A percentile compares a stretch with the other conserved stretches of the same genome.
These are phyloP conservation scores for Heteromeles arbutifolia DNA, from an alignment of 306 rosid genomes.

Conservation along the genomic window DNA sequence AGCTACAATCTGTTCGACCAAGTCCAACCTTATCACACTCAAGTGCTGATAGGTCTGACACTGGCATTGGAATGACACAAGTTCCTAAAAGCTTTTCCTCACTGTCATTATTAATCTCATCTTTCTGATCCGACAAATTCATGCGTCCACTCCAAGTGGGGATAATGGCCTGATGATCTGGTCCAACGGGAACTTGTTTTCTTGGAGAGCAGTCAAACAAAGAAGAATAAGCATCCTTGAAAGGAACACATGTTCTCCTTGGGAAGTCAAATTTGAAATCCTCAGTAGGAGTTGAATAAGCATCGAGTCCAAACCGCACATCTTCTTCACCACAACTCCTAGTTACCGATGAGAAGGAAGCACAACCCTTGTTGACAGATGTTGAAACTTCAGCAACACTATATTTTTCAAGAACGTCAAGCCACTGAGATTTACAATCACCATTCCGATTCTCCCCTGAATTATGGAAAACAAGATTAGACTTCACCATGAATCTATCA, in stretches of 20 bases:
- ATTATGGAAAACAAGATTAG: conserved; percentile 1
- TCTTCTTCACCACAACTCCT: conserved; percentile 36
- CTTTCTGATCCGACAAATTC: conserved; percentile 7
- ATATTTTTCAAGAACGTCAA: conserved; percentile 26
- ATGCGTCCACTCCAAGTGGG: conserved; percentile 32
- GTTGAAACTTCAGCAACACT: conserved; percentile 12
- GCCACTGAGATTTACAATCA: conserved; percentile 38
- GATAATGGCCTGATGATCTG: conserved; percentile 44
- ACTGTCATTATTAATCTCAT: conserved; percentile 1
- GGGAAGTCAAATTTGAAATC: conserved; percentile 29
- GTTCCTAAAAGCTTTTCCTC: conserved; percentile 44
- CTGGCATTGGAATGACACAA: conserved; percentile 31
- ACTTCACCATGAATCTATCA: neutral
- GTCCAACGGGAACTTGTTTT: conserved; percentile 43
- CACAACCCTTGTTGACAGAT: conserved; percentile 15
- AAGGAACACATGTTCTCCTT: conserved; percentile 20
- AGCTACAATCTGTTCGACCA: conserved; percentile 34
- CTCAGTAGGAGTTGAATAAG: conserved; percentile 24
- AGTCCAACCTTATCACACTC: conserved; percentile 11
- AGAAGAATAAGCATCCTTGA: conserved; percentile 24
- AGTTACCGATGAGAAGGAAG: conserved; percentile 12
- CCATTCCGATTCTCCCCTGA: conserved; percentile 35
- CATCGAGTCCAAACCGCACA: conserved; percentile 22
- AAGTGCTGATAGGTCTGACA: neutral
- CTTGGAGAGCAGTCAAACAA: conserved; percentile 25